Evolutionary conservation across 2,329 filamentous ascomycete genomes (phyloP).

Genomic region (Fusarium temperatum): DNA sequence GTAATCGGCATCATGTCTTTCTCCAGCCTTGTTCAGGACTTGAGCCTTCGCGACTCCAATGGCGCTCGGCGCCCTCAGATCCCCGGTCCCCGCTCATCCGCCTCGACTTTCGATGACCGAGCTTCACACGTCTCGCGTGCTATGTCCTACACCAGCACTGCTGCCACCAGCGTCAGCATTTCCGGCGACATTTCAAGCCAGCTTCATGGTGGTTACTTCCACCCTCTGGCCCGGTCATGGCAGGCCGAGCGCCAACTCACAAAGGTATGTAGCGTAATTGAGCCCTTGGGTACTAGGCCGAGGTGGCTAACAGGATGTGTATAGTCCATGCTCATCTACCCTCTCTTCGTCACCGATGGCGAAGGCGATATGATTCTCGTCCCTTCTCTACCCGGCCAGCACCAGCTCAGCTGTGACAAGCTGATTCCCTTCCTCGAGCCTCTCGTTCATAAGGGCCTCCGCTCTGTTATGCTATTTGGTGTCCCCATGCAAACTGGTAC

Average conservation of each 20-base stretch:
- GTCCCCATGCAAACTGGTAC: conserved; percentile 82
- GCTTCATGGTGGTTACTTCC: conserved; percentile 83
- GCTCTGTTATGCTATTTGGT: conserved; percentile 94
- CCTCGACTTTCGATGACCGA: conserved; percentile 67
- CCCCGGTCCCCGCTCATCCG: conserved; percentile 54
- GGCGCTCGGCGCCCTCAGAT: conserved; percentile 56
- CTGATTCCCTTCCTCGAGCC: conserved; percentile 85
- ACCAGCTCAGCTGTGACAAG: conserved; percentile 87
- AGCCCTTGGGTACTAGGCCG: background rate
- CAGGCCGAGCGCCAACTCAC: conserved; percentile 86
- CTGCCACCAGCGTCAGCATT: conserved; percentile 75
- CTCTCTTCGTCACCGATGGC: conserved; percentile 93
- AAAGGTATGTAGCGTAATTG: conserved; percentile 65
- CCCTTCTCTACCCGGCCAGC: conserved; percentile 88
- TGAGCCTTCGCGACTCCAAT: conserved; percentile 66
- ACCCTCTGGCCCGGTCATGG: conserved; percentile 82
- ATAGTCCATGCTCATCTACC: conserved; percentile 98
- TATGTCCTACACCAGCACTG: conserved; percentile 73
- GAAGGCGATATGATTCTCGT: conserved; percentile 92
- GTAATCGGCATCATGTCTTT: conserved; percentile 64
- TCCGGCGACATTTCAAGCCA: conserved; percentile 82
- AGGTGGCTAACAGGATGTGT: conserved; percentile 21
- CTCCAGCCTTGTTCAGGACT: conserved; percentile 72
- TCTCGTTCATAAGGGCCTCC: conserved; percentile 87
- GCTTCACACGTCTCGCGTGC: conserved; percentile 69